phyloP scores from a whole-genome alignment of 176 grass and related monocot genomes.

The Oryza longistaminata region DNA sequence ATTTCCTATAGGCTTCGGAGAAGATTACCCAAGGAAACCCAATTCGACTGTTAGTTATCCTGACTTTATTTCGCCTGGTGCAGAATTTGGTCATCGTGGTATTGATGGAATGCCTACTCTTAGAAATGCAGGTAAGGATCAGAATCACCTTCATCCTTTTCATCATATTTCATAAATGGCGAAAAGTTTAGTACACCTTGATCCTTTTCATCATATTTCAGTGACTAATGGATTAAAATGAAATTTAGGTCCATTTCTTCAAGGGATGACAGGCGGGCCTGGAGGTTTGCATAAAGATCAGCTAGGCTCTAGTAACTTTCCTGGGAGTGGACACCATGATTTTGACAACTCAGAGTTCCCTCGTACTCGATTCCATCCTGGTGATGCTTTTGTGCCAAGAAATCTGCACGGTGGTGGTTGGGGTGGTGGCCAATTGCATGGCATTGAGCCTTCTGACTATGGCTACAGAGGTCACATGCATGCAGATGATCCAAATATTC shows the following conservation, averaged over 20 bases:
- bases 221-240: conserved; percentile 26
- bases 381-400: conserved; percentile 44
- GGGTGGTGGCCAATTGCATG: conserved; percentile 34
- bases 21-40: conserved; percentile 57
- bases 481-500: conserved; percentile 46
- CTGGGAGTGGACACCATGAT: conserved; percentile 39
- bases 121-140: conserved; percentile 59
- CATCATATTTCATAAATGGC: conserved; percentile 16
- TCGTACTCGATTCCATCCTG: conserved; percentile 38
- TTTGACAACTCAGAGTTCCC: conserved; percentile 50
- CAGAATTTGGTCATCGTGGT: conserved; percentile 52
- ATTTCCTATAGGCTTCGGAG: conserved; percentile 46
- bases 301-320: conserved; percentile 45
- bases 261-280: conserved; percentile 52
- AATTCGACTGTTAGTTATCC: conserved; percentile 29
- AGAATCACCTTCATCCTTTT: conserved; percentile 29
- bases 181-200: conserved; percentile 34
- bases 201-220: conserved; percentile 17
- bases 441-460: conserved; percentile 46
- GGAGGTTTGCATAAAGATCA: conserved; percentile 40
- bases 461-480: conserved; percentile 43
- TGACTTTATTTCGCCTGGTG: conserved; percentile 50
- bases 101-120: conserved; percentile 58
- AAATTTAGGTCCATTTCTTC: conserved; percentile 46
- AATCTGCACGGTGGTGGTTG: conserved; percentile 14